Evolutionary conservation across 2,329 filamentous ascomycete genomes (phyloP).

Genomic region (Arthrobotrys musiformis): DNA sequence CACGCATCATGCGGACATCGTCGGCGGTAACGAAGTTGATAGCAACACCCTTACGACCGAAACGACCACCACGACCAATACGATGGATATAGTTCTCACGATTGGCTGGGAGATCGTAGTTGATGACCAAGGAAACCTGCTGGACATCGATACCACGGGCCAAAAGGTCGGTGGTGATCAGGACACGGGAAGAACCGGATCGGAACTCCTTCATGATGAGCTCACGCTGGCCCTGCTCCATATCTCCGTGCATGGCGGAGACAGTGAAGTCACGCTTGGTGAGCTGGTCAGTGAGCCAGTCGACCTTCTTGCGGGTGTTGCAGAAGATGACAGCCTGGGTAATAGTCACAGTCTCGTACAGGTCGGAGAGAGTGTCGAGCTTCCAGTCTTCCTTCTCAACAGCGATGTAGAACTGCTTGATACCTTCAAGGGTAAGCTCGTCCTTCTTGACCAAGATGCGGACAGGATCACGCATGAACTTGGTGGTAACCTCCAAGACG

Average conservation of each 20-base stretch:
- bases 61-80: constrained; percentile 99
- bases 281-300: constrained; percentile 99
- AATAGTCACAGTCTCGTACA: constrained; percentile 99
- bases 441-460: constrained; percentile 99
- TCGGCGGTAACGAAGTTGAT: constrained; percentile 99
- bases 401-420: constrained; percentile 99
- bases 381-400: constrained; percentile 99
- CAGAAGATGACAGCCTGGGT: constrained; percentile 99
- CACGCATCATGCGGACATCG: constrained; percentile 99
- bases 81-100: constrained; percentile 99
- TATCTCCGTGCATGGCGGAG: constrained; percentile 99
- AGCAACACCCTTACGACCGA: constrained; percentile 99
- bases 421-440: constrained; percentile 98
- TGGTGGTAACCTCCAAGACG: constrained; percentile 98
- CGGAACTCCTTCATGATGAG: constrained; percentile 99
- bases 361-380: constrained; percentile 96
- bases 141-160: constrained; percentile 99
- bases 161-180: constrained; percentile 96
- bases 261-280: constrained; percentile 98
- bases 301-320: constrained; percentile 99
- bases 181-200: constrained; percentile 95
- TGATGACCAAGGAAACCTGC: constrained; percentile 99
- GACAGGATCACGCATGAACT: constrained; percentile 99
- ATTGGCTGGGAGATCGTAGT: constrained; percentile 99
- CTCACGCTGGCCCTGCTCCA: constrained; percentile 98